Evolutionary conservation across 140 eudicot species (phyloP).

Genomic region (Anethum foeniculum): DNA sequence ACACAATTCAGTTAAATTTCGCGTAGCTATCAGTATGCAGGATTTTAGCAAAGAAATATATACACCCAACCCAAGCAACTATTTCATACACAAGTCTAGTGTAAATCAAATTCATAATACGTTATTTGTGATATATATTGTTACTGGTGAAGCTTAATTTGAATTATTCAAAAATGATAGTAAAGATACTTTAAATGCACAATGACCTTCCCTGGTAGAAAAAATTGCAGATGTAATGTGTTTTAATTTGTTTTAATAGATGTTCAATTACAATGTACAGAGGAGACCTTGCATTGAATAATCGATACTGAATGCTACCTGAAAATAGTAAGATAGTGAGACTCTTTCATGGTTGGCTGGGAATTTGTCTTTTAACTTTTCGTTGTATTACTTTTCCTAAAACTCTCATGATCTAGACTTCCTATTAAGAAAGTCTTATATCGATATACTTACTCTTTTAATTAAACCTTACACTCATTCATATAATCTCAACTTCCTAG

Average conservation of each 20-base stretch:
- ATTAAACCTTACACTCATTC: not conserved
- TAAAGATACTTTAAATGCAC: not conserved
- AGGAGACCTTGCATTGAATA: not conserved
- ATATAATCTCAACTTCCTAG: not conserved
- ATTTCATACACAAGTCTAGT: no score
- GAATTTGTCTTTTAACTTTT: not conserved
- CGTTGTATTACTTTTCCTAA: not conserved
- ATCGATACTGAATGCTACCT: not conserved
- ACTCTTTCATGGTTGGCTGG: not conserved
- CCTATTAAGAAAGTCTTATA: not conserved
- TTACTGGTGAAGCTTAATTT: not conserved
- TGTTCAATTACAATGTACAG: not conserved
- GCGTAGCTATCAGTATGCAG: not conserved
- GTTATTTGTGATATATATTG: not conserved
- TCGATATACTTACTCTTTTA: not conserved
- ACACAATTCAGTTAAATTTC: constrained; percentile 4
- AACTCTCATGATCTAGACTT: not conserved
- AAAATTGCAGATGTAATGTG: not conserved
- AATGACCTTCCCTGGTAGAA: not conserved
- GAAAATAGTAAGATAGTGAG: not conserved
- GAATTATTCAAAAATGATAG: not conserved
- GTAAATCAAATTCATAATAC: not conserved
- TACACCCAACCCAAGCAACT: not conserved
- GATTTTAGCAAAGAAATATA: not conserved
- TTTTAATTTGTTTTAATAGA: not conserved